Conservation (phyloP, 345 rosid species). For the Litchi chinensis region DNA sequence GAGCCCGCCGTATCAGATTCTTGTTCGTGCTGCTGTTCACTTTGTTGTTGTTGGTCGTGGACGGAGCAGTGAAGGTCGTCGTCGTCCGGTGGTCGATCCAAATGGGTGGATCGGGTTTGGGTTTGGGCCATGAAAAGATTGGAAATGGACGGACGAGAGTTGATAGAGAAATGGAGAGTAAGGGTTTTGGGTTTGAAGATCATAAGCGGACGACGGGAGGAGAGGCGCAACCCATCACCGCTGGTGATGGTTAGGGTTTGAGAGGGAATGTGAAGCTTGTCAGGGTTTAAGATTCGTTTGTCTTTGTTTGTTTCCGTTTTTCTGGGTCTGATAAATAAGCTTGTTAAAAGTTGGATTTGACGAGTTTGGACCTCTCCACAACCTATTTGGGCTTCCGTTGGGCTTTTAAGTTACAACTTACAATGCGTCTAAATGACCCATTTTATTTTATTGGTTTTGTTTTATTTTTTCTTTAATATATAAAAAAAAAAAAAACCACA, state of each 20-base stretch:
- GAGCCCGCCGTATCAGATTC: slow-evolving; percentile 21
- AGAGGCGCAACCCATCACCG: slow-evolving; percentile 54
- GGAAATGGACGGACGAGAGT: slow-evolving; percentile 15
- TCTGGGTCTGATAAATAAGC: neutral
- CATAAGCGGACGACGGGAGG: slow-evolving; percentile 54
- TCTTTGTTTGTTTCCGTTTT: neutral
- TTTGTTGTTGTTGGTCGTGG: slow-evolving; percentile 22
- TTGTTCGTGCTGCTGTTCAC: slow-evolving; percentile 10
- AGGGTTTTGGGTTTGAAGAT: slow-evolving; percentile 27
- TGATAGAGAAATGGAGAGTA: slow-evolving; percentile 8
- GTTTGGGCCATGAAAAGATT: slow-evolving; percentile 39
- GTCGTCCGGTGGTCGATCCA: slow-evolving; percentile 27
- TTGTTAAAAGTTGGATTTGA: neutral
- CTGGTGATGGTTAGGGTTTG: slow-evolving; percentile 35
- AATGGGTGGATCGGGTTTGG: slow-evolving; percentile 31
- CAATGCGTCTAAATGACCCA: neutral
- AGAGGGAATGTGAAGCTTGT: neutral
- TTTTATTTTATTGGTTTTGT: too few relatives aligned
- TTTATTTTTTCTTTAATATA: too few relatives aligned
- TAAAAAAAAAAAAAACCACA: too few relatives aligned
- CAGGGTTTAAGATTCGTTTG: neutral
- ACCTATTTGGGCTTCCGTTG: neutral
- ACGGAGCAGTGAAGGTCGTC: slow-evolving; percentile 47
- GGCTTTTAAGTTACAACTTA: neutral
- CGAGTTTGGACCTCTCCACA: neutral